These are phyloP conservation scores for Termitomyces sp. DNA, from an alignment of 768 basidiomycete species.

Conservation along the genomic window DNA sequence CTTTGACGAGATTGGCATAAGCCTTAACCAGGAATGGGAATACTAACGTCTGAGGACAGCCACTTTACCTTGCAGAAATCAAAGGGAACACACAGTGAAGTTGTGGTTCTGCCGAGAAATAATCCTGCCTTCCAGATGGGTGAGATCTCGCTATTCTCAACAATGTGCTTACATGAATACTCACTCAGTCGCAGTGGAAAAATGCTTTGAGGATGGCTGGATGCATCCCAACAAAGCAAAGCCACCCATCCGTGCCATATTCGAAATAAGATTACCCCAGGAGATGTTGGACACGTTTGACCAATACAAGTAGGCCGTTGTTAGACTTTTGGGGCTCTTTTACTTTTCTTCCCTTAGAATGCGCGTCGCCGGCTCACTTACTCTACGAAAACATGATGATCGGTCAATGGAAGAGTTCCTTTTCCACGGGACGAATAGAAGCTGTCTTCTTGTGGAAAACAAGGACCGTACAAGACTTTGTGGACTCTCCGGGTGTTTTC, in stretches of 20 bases:
- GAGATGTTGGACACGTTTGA: constrained; percentile 17
- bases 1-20: not conserved
- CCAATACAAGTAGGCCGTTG: constrained; percentile 15
- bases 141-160: constrained; percentile 26
- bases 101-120: constrained; percentile 37
- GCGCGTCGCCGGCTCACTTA: constrained; percentile 26
- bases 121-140: constrained; percentile 38
- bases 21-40: not conserved
- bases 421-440: constrained; percentile 68
- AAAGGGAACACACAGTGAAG: constrained; percentile 41
- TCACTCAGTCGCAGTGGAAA: constrained; percentile 16
- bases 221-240: constrained; percentile 19
- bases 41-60: not conserved
- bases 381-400: constrained; percentile 21
- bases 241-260: constrained; percentile 20
- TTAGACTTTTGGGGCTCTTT: not conserved
- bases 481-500: constrained; percentile 44
- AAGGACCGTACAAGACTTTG: constrained; percentile 47
- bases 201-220: constrained; percentile 21
- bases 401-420: constrained; percentile 55
- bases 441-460: constrained; percentile 58
- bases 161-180: not conserved
- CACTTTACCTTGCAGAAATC: constrained; percentile 43
- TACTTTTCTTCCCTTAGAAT: constrained; percentile 22
- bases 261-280: constrained; percentile 16